Evolutionary conservation across 2,329 filamentous ascomycete genomes (phyloP).

Genomic region (Ceratocystis ficicola): DNA sequence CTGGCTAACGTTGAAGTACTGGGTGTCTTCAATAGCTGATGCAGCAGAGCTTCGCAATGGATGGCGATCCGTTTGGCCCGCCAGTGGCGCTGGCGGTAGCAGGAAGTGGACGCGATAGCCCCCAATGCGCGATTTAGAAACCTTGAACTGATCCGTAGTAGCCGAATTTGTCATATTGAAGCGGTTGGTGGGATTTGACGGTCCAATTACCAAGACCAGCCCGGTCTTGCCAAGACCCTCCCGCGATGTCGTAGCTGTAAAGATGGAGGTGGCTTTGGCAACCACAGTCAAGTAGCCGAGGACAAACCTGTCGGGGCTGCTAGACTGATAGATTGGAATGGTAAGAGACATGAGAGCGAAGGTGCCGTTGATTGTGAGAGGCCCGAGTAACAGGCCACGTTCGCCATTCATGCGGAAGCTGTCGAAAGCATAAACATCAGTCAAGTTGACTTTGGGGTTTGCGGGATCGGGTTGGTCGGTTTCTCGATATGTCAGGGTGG

Average conservation of each 20-base stretch:
- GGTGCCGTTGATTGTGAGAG: conserved; percentile 56
- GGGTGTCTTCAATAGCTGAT: conserved; percentile 21
- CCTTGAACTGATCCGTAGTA: conserved; percentile 32
- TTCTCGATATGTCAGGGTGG: conserved; percentile 58
- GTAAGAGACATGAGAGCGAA: conserved; percentile 73
- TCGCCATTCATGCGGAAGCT: conserved; percentile 41
- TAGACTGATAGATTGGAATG: conserved; percentile 51
- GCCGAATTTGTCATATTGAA: conserved; percentile 43
- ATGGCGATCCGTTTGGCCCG: conserved; percentile 39
- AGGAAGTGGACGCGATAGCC: conserved; percentile 42
- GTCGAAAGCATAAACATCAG: conserved; percentile 30
- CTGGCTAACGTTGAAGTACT: conserved; percentile 43
- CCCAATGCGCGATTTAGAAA: conserved; percentile 22
- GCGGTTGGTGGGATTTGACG: conserved; percentile 52
- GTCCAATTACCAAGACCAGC: conserved; percentile 57
- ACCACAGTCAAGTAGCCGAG: conserved; percentile 76
- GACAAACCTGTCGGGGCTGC: conserved; percentile 31
- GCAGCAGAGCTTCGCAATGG: conserved; percentile 29
- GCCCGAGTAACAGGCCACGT: conserved; percentile 60
- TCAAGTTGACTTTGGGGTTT: conserved; percentile 31
- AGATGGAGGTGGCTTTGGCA: conserved; percentile 53
- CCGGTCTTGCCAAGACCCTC: conserved; percentile 63
- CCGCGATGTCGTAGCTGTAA: conserved; percentile 47
- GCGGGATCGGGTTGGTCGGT: conserved; percentile 34
- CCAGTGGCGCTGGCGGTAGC: conserved; percentile 40